Base-by-base conservation (phyloP, 2,329 filamentous ascomycete genomes). In the Aschersonia sp. region DNA sequence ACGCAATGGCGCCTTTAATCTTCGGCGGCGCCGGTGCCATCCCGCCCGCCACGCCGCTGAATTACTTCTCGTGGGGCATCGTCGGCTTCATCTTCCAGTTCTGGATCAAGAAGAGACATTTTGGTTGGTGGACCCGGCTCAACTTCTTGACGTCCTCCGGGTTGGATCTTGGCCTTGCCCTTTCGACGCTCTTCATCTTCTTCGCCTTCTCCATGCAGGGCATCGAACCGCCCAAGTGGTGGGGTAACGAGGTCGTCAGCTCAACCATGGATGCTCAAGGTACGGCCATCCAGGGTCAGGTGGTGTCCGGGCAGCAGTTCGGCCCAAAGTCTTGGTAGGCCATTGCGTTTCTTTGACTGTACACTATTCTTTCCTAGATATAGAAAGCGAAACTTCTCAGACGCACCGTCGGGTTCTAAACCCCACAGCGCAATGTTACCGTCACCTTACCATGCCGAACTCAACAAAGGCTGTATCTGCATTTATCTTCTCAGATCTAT, bases 111-210 rank as follows among this genome's bases (percentile, higher is more conserved):
- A 75, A 75, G 56, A 70, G 72, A 10, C 72, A 77, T 60, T 78
- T 78, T 52, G 73, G 66, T 31, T 88, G 84, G 84, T 88, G 84
- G 84, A 77, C 75, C 62, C 72, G 80, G 30, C 76, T 85, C 58
- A 87, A 86, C 65, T 87, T 84, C 56, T 64, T 87, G 51, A 82
- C 83, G 0, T 82, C 80, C 9, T 83, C 81, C 0, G 83, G 77
- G 0, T 67, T 88, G 45, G 84, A 87, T 54, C 69, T 84, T 9
- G 84, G 83, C 2, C 68, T 87, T 1, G 80, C 80, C 2, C 65
- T 87, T 30, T 72, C 70, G 20, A 85, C 82, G 2, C 70, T 87
- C 43, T 63, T 84, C 51, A 80, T 86, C 53, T 85, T 88, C 66
- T 77, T 87, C 52, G 75, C 77, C 0, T 77, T 88, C 51, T 78